These are phyloP conservation scores for Aspergillus versicolor DNA, from an alignment of 2,329 filamentous ascomycete genomes.

Conservation along the genomic window DNA sequence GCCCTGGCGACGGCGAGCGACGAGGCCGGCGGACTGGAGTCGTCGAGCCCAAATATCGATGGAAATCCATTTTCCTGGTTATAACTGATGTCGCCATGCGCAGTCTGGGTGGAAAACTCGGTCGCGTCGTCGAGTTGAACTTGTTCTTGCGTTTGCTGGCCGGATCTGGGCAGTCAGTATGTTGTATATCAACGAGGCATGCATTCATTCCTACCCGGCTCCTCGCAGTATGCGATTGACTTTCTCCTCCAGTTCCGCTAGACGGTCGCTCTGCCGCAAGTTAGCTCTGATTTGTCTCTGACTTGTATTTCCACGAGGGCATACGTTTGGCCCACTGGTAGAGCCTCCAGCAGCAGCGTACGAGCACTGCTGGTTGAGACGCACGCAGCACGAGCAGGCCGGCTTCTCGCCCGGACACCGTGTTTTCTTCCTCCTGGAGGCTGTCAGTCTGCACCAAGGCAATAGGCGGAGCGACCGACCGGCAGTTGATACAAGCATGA, in stretches of 20 bases:
- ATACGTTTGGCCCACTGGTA: constrained; percentile 48
- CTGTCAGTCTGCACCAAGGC: too few species aligned
- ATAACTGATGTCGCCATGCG: background rate
- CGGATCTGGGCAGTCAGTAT: too few species aligned
- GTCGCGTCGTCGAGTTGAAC: background rate
- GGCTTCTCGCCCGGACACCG: constrained; percentile 55
- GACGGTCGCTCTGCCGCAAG: constrained; percentile 46
- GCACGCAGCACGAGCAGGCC: constrained; percentile 52
- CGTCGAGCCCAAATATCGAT: constrained; percentile 24
- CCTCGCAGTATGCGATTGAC: constrained; percentile 52
- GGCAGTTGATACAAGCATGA: constrained; percentile 46
- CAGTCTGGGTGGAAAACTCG: background rate
- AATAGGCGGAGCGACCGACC: too few species aligned
- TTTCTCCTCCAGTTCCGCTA: constrained; percentile 55
- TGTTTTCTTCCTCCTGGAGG: constrained; percentile 48
- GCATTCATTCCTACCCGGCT: constrained; percentile 26
- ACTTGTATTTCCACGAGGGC: background rate
- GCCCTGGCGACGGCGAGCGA: constrained; percentile 24
- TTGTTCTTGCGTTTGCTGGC: background rate
- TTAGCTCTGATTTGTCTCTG: constrained; percentile 1
- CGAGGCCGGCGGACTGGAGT: constrained; percentile 22
- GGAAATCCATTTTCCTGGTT: constrained; percentile 19
- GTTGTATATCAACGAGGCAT: too few species aligned
- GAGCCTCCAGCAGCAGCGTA: constrained; percentile 40
- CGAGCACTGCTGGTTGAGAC: constrained; percentile 50